Evolutionary conservation across 129 eudicot genomes (phyloP).

Genomic region (Lactuca sativa): DNA sequence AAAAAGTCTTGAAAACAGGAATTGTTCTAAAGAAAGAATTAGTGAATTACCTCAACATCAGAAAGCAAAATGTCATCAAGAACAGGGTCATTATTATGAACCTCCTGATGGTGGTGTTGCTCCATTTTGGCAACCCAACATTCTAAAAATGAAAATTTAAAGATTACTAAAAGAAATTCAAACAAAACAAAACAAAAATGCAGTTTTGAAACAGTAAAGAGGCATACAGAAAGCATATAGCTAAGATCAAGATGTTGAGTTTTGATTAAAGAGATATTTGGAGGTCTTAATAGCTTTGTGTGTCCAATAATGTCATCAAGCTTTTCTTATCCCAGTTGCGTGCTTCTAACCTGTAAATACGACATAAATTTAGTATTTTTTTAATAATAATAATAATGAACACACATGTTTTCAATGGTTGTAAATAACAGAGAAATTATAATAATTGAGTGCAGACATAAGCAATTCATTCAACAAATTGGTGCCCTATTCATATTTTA

Average conservation of each 20-base stretch:
- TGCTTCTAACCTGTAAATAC: constrained; percentile 76
- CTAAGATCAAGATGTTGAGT: constrained; percentile 98
- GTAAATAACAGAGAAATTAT: too few species aligned
- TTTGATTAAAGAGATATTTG: constrained; percentile 88
- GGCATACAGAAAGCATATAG: constrained; percentile 76
- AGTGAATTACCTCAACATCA: constrained; percentile 62
- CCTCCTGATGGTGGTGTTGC: constrained; percentile 84
- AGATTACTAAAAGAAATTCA: not conserved
- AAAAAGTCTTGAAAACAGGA: not conserved
- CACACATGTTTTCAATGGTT: too few species aligned
- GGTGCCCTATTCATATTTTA: constrained; percentile 85
- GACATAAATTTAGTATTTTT: not conserved
- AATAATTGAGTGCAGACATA: constrained; percentile 55
- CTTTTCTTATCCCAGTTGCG: constrained; percentile 91
- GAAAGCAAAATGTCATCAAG: constrained; percentile 81
- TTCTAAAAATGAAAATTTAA: constrained; percentile 39
- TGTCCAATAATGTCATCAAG: constrained; percentile 94
- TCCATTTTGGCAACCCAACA: constrained; percentile 90
- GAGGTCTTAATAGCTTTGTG: constrained; percentile 85
- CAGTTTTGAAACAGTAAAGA: constrained; percentile 10
- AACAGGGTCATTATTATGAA: constrained; percentile 91
- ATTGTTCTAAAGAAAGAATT: not conserved
- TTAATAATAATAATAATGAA: too few species aligned
- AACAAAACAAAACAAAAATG: not conserved
- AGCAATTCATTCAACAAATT: constrained; percentile 85